These are phyloP conservation scores for Vanilla planifolia DNA, from an alignment of 106 monocot species.

Conservation along the genomic window DNA sequence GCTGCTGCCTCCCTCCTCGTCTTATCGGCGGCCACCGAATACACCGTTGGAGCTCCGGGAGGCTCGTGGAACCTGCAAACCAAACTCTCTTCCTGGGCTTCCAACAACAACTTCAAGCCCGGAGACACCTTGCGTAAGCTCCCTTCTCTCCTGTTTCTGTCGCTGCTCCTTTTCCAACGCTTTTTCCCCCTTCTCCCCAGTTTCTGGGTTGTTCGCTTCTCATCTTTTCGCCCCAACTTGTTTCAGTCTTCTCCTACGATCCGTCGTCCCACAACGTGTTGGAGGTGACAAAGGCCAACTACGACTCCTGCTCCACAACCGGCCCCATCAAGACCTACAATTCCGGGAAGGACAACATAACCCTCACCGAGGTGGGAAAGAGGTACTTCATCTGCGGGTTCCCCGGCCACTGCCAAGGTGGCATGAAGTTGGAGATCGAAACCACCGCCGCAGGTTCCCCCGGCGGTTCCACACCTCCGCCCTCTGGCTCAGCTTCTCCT, in stretches of 20 bases:
- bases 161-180: neutral
- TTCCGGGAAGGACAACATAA: conserved; percentile 21
- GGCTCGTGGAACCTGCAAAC: conserved; percentile 14
- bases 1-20: conserved; percentile 3
- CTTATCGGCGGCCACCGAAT: neutral
- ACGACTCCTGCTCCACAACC: conserved; percentile 30
- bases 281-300: conserved; percentile 40
- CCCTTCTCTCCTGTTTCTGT: neutral
- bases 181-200: neutral
- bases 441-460: neutral
- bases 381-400: conserved; percentile 60
- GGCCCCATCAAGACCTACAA: conserved; percentile 6
- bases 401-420: conserved; percentile 27
- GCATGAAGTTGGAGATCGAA: conserved; percentile 42
- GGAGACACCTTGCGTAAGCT: conserved; percentile 32
- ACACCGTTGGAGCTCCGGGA: conserved; percentile 14
- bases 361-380: conserved; percentile 12
- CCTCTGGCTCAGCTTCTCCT: neutral
- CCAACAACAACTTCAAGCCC: conserved; percentile 12
- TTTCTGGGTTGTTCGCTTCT: neutral
- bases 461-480: neutral
- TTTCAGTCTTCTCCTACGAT: conserved; percentile 18
- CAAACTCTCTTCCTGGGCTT: conserved; percentile 17
- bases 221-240: neutral
- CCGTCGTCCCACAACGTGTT: conserved; percentile 17